Base-by-base conservation (phyloP, 2,329 filamentous ascomycete genomes). In the Sclerotinia trifoliorum region DNA sequence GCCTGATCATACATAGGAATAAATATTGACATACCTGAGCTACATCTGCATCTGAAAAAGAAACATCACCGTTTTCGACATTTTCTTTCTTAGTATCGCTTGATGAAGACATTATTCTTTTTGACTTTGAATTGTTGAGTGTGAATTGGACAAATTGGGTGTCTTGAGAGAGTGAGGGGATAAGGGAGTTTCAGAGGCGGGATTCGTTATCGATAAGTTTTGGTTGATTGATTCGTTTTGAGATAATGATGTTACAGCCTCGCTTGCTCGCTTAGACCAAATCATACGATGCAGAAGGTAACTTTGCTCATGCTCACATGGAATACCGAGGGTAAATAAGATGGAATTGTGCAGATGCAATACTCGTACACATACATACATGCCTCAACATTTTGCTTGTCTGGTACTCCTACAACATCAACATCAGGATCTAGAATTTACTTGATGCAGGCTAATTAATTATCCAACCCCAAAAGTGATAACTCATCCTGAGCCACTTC, bases 181-280 rank as follows among this genome's bases (percentile, higher is more conserved):
- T 39, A 8, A 39, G 35, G 35, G 35, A 39, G 35, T 62, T 32
- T 60, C 56, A 39, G 21, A 49, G n/a, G 26, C 44, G n/a, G 19
- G 58, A 48, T 48, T 19, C 44, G 58, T 61, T 61, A 61, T 61
- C 58, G 58, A 61, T 61, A 49, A 61, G 58, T 49, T 61, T 26
- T 49, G 44, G 58, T 35, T 49, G 44, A 49, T 48, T 54, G 52
- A 29, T 21, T 56, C 29, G 19, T 35, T n/a, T n/a, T 19, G 7
- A 35, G 17, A 5, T 11, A 39, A 21, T 42, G 13, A 44, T 29
- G 17, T 46, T n/a, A 32, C 26, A 29, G 21, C 42, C 26, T 46
- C 57, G 42, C 42, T 60, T 60, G 56, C 19, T 60, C 57, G 24
- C 42, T 60, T 60, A 39, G 39, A n/a, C 39, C 24, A 19, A 29